Evolutionary conservation across 257 asterid species (phyloP).

Genomic region (Galeopsis tetrahit): DNA sequence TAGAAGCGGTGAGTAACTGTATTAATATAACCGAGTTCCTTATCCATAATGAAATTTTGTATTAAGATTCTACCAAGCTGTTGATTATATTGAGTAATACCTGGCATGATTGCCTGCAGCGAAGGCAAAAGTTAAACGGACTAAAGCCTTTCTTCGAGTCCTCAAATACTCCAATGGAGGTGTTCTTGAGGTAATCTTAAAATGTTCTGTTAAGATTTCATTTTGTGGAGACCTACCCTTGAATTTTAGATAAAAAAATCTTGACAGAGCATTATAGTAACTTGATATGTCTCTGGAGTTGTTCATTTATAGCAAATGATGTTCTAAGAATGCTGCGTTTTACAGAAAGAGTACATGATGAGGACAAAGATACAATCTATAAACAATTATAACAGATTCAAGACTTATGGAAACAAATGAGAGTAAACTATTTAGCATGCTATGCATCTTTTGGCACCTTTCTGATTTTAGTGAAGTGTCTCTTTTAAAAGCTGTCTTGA

Average conservation of each 20-base stretch:
- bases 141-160: conserved; percentile 97
- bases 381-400: background rate
- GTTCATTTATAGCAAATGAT: background rate
- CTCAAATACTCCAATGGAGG: conserved; percentile 90
- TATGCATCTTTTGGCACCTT: conserved; percentile 5
- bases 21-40: conserved; percentile 3
- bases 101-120: conserved; percentile 61
- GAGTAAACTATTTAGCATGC: conserved; percentile 23
- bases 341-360: background rate
- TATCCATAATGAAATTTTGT: conserved; percentile 19
- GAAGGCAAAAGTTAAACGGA: conserved; percentile 72
- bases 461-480: conserved; percentile 19
- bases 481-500: conserved; percentile 16
- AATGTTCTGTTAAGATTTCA: conserved; percentile 8
- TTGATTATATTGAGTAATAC: conserved; percentile 21
- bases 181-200: conserved; percentile 73
- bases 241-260: conserved; percentile 11
- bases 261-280: background rate
- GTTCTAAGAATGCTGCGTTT: conserved; percentile 9
- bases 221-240: background rate
- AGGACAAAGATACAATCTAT: conserved; percentile 4
- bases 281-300: conserved; percentile 11
- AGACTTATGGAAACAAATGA: conserved; percentile 7
- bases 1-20: conserved; percentile 22
- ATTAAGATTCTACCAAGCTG: conserved; percentile 3